Base-by-base conservation (phyloP, 768 basidiomycete genomes). In the Omphalotus guepiniiformis region DNA sequence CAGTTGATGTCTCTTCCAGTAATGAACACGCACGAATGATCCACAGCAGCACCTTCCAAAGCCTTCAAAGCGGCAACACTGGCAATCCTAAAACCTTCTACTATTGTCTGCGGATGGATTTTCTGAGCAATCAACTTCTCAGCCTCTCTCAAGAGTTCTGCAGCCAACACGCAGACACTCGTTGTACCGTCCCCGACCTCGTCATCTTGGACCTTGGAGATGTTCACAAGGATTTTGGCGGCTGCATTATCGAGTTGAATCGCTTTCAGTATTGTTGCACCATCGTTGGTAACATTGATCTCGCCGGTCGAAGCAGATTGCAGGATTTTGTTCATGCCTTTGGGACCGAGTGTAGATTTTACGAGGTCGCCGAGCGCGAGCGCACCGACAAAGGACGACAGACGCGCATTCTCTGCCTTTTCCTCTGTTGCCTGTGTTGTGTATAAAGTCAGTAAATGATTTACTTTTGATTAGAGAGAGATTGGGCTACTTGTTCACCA, bases 311-410 rank as follows among this genome's bases (percentile, higher is more conserved):
- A 90, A 1, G 68, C 82, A 1, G 92, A 94, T 66, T 94, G 95
- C 13, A 99, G 81, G 53, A 99, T 98, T 74, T 98, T 98, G 83
- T 97, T 98, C 95, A 98, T 99, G 47, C 96, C 96, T 68, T 99
- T 98, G 19, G 96, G 96, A 7, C 96, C 96, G 2, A 99, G 79
- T 6, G 96, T 99, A 1, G 93, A 95, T 71, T 98, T 98, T 60
- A 99, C 95, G 55, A 99, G 83, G 72, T 99, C 96, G 35, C 96
- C 96, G 27, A 99, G 78, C 0, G 96, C 96, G 56, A 96, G 82
- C 5, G 96, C 95, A 27, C 96, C 96, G 46, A 99, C 90, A 66
- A 99, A 99, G 3, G 93, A 95, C 3, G 93, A 93, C 55, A 99
- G 84, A 68, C 95, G 91, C 63, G 95, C 95, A 76, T 93, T 92